Evolutionary conservation across 2,329 filamentous ascomycete genomes (phyloP), one percentile per base, ranked within the genome.

Genomic region (Juglanconis sp.): DNA sequence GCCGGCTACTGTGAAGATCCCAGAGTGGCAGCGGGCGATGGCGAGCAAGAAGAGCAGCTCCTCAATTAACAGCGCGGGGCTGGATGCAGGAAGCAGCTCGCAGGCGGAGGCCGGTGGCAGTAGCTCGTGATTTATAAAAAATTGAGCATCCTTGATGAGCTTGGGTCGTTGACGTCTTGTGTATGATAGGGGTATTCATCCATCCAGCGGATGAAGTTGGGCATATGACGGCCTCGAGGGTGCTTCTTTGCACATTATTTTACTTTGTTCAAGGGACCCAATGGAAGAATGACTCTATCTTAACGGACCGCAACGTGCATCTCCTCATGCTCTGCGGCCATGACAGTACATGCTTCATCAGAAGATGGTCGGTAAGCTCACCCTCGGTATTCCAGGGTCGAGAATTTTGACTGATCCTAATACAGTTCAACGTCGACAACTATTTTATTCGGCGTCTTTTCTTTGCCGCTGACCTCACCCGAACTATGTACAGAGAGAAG

Each of bases 21-120:
- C 90, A 4, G 85, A 89, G 4, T 93, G 90, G 90, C 90, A 93
- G 75, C 83, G 91, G 81, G 87, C 88, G 52, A 86, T 87, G 70
- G 79, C 85, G 36, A 86, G 82, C 68, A 85, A 82, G 73, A 59
- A 57, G 52, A 62, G 56, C 56, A 60, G 66, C 66, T 35, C 67
- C 63, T 50, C 56, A 17, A 44, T 56, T 3, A 42, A 44, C 38
- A 65, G 63, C 46, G 56, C 54, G 15, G 55, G 32, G 46, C 46
- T 53, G 15, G 62, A 59, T 9, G 63, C 58, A 32, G 53, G 57
- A 13, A 59, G 61, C 13, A 53, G 57, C 38, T 53, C 60, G 31
- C 60, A 64, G 57, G 40, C 61, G 5, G 58, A 63, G 46, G 58
- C 58, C 24, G 52, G 61, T 30, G 55, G 61, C 42, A 61, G 61